Evolutionary conservation across 352 stramenopile species (phyloP).

Genomic region (Peronospora farinosa): DNA sequence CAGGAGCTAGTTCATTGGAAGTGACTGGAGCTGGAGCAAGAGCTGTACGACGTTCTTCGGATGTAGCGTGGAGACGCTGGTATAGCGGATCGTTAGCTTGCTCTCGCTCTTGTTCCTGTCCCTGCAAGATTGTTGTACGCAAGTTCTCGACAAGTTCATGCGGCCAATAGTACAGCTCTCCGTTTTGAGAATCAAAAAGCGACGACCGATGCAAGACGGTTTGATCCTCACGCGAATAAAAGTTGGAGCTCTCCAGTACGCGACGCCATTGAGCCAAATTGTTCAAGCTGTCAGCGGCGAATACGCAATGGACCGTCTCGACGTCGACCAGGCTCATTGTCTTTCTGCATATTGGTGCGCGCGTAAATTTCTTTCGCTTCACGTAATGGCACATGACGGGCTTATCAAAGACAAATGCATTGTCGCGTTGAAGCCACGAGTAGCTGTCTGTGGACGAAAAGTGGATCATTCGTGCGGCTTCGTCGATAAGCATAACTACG

Average conservation of each 20-base stretch:
- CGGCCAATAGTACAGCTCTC: conserved; percentile 42
- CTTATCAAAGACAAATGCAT: conserved; percentile 42
- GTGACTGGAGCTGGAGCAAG: background rate
- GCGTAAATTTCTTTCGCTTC: conserved; percentile 31
- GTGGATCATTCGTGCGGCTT: conserved; percentile 22
- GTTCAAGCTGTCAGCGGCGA: conserved; percentile 38
- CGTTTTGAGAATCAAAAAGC: conserved; percentile 23
- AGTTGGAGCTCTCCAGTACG: conserved; percentile 28
- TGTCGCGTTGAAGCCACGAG: conserved; percentile 34
- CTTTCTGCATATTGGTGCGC: conserved; percentile 34
- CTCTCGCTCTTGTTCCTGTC: conserved; percentile 23
- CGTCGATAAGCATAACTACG: conserved; percentile 37
- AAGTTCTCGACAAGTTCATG: conserved; percentile 32
- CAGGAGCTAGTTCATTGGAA: background rate
- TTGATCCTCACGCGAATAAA: conserved; percentile 10
- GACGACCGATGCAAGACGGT: conserved; percentile 16
- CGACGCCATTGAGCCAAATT: conserved; percentile 34
- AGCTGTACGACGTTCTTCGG: conserved; percentile 8
- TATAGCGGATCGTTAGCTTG: conserved; percentile 20
- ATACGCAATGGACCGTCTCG: conserved; percentile 32
- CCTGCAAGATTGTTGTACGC: conserved; percentile 25
- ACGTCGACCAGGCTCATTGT: conserved; percentile 38
- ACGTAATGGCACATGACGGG: conserved; percentile 37
- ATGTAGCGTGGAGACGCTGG: conserved; percentile 23
- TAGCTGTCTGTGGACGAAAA: conserved; percentile 28